Conservation (phyloP, 495 filamentous ascomycete species). For the Hypoxylon lenormandii region DNA sequence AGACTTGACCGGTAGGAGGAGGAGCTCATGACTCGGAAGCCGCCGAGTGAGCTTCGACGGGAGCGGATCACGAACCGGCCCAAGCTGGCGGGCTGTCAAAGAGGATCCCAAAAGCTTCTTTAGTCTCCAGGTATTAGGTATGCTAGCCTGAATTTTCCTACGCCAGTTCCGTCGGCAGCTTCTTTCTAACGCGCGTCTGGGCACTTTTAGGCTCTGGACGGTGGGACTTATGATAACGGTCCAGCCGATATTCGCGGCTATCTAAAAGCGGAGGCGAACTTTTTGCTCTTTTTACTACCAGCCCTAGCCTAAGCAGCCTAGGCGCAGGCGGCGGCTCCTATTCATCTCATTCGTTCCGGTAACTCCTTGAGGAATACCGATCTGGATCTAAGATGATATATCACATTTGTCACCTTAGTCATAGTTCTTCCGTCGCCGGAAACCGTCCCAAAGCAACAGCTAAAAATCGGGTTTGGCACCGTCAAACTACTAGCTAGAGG, state of each 20-base stretch:
- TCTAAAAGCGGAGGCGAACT: conserved; percentile 9
- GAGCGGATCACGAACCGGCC: conserved; percentile 10
- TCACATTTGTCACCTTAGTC: conserved; percentile 29
- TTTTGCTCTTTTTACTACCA: conserved; percentile 10
- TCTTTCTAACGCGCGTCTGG: conserved; percentile 6
- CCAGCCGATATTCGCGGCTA: neutral
- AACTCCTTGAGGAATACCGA: conserved; percentile 13
- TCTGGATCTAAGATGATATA: conserved; percentile 35
- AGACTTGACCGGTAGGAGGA: neutral
- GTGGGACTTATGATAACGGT: conserved; percentile 21
- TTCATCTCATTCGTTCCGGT: conserved; percentile 11
- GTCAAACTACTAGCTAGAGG: conserved; percentile 14
- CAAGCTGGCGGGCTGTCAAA: conserved; percentile 18
- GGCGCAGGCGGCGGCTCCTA: conserved; percentile 9
- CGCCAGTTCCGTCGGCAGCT: conserved; percentile 3
- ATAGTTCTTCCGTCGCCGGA: neutral
- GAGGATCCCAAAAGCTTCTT: neutral
- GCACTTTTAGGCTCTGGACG: conserved; percentile 20
- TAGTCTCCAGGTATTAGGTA: conserved; percentile 14
- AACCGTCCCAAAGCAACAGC: neutral
- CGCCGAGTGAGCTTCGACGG: conserved; percentile 13
- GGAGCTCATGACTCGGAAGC: conserved; percentile 32
- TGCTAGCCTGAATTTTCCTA: conserved; percentile 24
- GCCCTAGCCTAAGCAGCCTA: conserved; percentile 3
- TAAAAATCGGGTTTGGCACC: conserved; percentile 3